phyloP scores from a whole-genome alignment of 176 grass and related monocot species.

The Alopecurus myosuroides region DNA sequence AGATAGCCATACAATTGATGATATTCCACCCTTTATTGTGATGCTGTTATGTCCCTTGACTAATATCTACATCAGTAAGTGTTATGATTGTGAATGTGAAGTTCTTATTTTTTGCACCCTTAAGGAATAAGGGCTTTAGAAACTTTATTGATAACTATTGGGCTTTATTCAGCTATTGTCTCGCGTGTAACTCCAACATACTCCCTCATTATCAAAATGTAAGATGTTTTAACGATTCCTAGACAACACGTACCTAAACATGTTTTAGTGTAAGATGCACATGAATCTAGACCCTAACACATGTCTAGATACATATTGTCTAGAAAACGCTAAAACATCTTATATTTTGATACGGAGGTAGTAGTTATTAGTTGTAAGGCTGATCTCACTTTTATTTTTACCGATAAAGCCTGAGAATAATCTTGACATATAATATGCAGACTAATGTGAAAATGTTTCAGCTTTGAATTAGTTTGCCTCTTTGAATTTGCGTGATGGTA shows the following conservation, averaged over 20 bases:
- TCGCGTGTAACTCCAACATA: not conserved
- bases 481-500: not conserved
- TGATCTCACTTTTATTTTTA: not conserved
- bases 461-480: slow-evolving; percentile 1
- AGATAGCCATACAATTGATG: not conserved
- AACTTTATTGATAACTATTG: not conserved
- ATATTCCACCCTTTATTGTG: not conserved
- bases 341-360: no score
- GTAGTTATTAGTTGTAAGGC: not conserved
- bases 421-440: not conserved
- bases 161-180: not conserved
- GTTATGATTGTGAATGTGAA: not conserved
- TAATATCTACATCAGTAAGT: not conserved
- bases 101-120: not conserved
- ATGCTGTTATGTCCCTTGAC: not conserved
- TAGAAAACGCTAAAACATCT: no score
- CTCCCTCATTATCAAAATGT: no score
- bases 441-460: not conserved
- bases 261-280: no score
- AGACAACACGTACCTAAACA: no score
- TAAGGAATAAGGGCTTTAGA: not conserved
- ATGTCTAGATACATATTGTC: no score
- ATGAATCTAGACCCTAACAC: no score
- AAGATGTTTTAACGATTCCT: no score
- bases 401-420: not conserved